These are phyloP conservation scores for Erodium maritimum DNA, from an alignment of 345 rosid genomes.

Conservation along the genomic window DNA sequence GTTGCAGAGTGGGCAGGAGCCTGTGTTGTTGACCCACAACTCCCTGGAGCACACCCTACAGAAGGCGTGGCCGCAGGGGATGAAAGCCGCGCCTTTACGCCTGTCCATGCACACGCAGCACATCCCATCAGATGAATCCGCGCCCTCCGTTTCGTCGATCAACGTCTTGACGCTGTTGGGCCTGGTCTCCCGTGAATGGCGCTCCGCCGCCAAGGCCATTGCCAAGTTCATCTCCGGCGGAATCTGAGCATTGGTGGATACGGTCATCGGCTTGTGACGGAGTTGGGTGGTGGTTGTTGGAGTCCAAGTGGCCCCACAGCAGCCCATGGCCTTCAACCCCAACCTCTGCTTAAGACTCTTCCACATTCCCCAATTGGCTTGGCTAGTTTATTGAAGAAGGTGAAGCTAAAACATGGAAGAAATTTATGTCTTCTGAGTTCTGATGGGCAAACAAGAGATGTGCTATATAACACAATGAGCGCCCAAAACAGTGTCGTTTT, in stretches of 20 bases:
- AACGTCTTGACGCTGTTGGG: constrained; percentile 31
- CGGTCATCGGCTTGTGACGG: background rate
- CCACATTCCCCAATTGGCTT: constrained; percentile 41
- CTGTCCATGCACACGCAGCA: constrained; percentile 98
- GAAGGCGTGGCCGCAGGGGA: constrained; percentile 83
- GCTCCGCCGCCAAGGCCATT: constrained; percentile 73
- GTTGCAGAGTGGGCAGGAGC: constrained; percentile 69
- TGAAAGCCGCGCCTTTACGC: constrained; percentile 78
- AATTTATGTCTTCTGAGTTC: too few species aligned
- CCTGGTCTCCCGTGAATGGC: constrained; percentile 25
- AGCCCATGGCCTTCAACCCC: constrained; percentile 48
- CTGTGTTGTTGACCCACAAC: constrained; percentile 42
- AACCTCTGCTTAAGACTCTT: constrained; percentile 48
- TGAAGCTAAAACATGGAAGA: background rate
- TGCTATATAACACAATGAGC: too few species aligned
- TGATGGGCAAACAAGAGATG: too few species aligned
- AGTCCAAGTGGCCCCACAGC: constrained; percentile 46
- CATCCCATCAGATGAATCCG: constrained; percentile 40
- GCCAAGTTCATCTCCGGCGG: constrained; percentile 45
- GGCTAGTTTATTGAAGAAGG: background rate
- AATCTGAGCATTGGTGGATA: background rate
- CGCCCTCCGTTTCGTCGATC: constrained; percentile 66
- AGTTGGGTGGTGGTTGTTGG: constrained; percentile 16
- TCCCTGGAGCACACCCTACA: constrained; percentile 75
- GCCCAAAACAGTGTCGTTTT: too few species aligned